Percentiles rank a stretch among this genome's conserved stretches.
phyloP scores from a whole-genome alignment of 805 yeast genomes.

The Maudiozyma barnettii region DNA sequence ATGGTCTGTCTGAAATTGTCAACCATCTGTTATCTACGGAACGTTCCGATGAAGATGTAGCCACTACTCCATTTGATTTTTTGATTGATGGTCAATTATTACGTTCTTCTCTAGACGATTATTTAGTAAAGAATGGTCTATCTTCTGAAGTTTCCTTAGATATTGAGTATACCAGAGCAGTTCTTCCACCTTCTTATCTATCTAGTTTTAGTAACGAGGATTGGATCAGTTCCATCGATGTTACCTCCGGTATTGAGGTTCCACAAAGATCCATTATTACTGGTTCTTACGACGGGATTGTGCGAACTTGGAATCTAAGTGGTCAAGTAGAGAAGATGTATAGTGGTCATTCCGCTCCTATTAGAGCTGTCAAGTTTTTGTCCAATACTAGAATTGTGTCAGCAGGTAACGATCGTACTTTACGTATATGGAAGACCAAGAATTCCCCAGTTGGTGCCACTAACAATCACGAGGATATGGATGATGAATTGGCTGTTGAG shows the following conservation, averaged over 20 bases:
- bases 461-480: conserved; percentile 27
- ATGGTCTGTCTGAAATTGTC: conserved; percentile 89
- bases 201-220: conserved; percentile 88
- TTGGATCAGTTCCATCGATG: conserved; percentile 74
- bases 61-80: conserved; percentile 85
- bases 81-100: conserved; percentile 76
- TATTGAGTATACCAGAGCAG: conserved; percentile 84
- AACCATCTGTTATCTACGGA: conserved; percentile 60
- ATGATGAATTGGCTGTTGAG: conserved; percentile 41
- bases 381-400: conserved; percentile 67
- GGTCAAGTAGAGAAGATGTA: conserved; percentile 75
- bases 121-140: conserved; percentile 64
- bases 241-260: conserved; percentile 16
- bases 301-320: conserved; percentile 74
- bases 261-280: conserved; percentile 48
- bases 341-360: conserved; percentile 82
- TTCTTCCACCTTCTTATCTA: conserved; percentile 86
- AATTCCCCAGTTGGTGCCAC: conserved; percentile 17
- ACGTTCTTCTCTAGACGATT: conserved; percentile 70
- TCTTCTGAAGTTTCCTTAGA: conserved; percentile 72
- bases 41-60: conserved; percentile 5
- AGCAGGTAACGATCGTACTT: conserved; percentile 80
- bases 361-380: conserved; percentile 74
- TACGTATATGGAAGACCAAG: conserved; percentile 78
- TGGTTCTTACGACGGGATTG: conserved; percentile 93